Conservation (phyloP, 1,284 basidiomycete species). For the Ustilago esculenta region DNA sequence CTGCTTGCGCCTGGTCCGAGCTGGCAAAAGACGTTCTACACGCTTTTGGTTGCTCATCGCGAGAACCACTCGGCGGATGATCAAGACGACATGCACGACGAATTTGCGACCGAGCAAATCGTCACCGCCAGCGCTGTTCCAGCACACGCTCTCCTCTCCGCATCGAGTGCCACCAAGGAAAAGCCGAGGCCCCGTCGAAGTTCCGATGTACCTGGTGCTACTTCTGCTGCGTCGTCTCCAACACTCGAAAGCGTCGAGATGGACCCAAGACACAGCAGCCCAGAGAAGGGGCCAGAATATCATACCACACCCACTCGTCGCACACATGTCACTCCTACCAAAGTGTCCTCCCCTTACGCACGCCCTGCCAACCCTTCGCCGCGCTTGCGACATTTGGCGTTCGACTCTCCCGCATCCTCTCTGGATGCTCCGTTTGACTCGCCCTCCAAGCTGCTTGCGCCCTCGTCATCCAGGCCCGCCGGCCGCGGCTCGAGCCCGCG, state of each 20-base stretch:
- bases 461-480: conserved; percentile 8
- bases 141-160: conserved; percentile 25
- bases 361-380: conserved; percentile 41
- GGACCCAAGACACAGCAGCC: conserved; percentile 45
- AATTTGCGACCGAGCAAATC: conserved; percentile 37
- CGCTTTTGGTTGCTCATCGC: conserved; percentile 61
- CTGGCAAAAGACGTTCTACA: conserved; percentile 67
- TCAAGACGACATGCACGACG: conserved; percentile 59
- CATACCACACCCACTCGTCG: conserved; percentile 23
- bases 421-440: conserved; percentile 16
- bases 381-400: conserved; percentile 24
- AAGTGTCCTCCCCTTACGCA: conserved; percentile 24
- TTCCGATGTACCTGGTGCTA: conserved; percentile 16
- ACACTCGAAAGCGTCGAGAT: conserved; percentile 36
- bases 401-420: conserved; percentile 29
- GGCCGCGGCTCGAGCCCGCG: conserved; percentile 17
- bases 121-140: conserved; percentile 32
- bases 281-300: conserved; percentile 35
- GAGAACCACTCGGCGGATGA: conserved; percentile 64
- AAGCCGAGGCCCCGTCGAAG: conserved; percentile 43
- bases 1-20: conserved; percentile 53
- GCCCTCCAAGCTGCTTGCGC: conserved; percentile 19
- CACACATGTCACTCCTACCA: conserved; percentile 21
- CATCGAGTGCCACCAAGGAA: conserved; percentile 29
- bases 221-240: conserved; percentile 33